Conservation (phyloP, 805 yeast genomes). For the Candida vaughaniae region DNA sequence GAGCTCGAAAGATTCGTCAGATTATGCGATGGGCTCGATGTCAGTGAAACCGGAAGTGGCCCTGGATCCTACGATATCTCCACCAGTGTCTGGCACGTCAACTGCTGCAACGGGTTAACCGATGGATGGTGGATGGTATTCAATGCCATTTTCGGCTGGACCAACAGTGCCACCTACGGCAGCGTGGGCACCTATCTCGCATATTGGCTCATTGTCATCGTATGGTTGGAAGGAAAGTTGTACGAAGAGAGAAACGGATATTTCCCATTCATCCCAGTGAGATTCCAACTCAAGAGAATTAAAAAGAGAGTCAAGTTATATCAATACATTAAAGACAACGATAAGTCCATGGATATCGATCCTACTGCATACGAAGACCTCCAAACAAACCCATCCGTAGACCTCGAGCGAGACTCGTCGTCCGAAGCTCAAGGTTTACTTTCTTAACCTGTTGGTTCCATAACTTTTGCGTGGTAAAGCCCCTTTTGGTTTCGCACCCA, state of each 20-base stretch:
- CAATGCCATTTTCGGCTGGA: constrained; percentile 47
- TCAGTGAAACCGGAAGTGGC: constrained; percentile 44
- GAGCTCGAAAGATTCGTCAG: constrained; percentile 40
- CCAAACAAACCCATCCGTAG: constrained; percentile 7
- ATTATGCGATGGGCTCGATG: constrained; percentile 41
- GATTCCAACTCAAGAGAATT: constrained; percentile 40
- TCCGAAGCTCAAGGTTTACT: background rate
- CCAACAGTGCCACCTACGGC: constrained; percentile 46
- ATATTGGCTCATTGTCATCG: constrained; percentile 37
- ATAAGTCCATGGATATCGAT: background rate
- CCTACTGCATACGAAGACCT: constrained; percentile 8
- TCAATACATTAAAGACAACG: constrained; percentile 4
- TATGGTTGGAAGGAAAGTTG: constrained; percentile 28
- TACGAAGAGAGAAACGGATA: constrained; percentile 39
- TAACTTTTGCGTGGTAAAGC: no score
- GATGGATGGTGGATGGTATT: constrained; percentile 49
- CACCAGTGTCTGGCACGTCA: constrained; percentile 45
- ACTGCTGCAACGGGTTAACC: constrained; percentile 46
- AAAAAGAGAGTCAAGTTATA: constrained; percentile 22
- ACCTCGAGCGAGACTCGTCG: background rate
- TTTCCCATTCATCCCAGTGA: constrained; percentile 37
- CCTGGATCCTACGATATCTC: constrained; percentile 46
- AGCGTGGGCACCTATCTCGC: constrained; percentile 36
- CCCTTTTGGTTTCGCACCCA: no score
- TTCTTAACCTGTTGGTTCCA: no score